A percentile compares a stretch with the other conserved stretches of the same genome.
Conservation (phyloP, 2,329 filamentous ascomycete species). For the Botrytis fragariae region DNA sequence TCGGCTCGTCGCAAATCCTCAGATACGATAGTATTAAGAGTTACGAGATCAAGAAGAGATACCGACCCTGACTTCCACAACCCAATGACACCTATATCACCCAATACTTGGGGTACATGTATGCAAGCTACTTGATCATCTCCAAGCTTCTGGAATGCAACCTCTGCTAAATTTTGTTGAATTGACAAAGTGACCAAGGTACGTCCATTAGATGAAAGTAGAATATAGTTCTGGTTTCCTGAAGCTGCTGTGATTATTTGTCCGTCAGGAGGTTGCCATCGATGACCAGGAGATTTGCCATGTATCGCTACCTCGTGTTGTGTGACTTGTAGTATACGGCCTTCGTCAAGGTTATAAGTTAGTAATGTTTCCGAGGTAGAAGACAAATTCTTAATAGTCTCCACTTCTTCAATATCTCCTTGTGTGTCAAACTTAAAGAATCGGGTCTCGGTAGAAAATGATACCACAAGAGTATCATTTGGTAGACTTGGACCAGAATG, state of each 20-base stretch:
- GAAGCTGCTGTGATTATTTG: slow-evolving; percentile 74
- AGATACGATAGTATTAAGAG: slow-evolving; percentile 63
- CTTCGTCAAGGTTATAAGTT: slow-evolving; percentile 61
- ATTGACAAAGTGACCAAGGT: slow-evolving; percentile 68
- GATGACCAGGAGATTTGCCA: slow-evolving; percentile 57
- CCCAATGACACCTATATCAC: slow-evolving; percentile 71
- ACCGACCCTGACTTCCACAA: slow-evolving; percentile 85
- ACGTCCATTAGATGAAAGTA: slow-evolving; percentile 76
- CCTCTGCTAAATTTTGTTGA: slow-evolving; percentile 50
- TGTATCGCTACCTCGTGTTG: slow-evolving; percentile 59
- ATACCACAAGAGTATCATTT: slow-evolving; percentile 72
- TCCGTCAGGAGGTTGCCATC: slow-evolving; percentile 54
- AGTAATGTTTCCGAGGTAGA: slow-evolving; percentile 72
- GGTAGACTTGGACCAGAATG: slow-evolving; percentile 48
- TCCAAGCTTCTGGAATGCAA: slow-evolving; percentile 59
- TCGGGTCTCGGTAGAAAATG: slow-evolving; percentile 79
- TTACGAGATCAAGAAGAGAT: slow-evolving; percentile 67
- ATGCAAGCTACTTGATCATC: slow-evolving; percentile 82
- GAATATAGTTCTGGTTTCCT: slow-evolving; percentile 64
- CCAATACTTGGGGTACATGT: slow-evolving; percentile 64
- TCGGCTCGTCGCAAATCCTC: slow-evolving; percentile 62
- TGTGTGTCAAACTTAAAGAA: slow-evolving; percentile 72
- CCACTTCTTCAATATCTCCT: slow-evolving; percentile 83
- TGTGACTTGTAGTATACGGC: slow-evolving; percentile 74
- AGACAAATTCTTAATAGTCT: slow-evolving; percentile 68